A percentile compares a stretch with the other conserved stretches of the same genome.
These are phyloP conservation scores for Fusarium anthophilum DNA, from an alignment of 2,329 filamentous ascomycete species.

Conservation along the genomic window DNA sequence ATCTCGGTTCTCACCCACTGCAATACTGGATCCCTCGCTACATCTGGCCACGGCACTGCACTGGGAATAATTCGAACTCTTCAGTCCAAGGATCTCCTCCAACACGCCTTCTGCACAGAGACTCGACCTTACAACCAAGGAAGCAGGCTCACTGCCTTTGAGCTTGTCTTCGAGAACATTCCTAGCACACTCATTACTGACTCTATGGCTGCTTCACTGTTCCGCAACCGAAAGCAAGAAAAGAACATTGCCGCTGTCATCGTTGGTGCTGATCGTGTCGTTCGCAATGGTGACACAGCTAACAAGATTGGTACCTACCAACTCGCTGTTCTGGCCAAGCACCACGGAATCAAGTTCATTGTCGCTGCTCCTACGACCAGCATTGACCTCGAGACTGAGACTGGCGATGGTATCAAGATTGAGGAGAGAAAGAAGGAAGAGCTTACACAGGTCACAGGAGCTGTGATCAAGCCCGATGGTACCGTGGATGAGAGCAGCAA, in stretches of 20 bases:
- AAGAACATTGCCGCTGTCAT: constrained; percentile 85
- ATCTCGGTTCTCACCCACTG: constrained; percentile 95
- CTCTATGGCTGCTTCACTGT: constrained; percentile 92
- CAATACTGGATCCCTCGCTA: constrained; percentile 96
- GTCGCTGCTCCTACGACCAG: constrained; percentile 95
- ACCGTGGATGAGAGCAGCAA: constrained; percentile 69
- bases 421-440: constrained; percentile 86
- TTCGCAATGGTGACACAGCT: constrained; percentile 95
- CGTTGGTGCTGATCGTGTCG: constrained; percentile 94
- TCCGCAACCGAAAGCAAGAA: constrained; percentile 68
- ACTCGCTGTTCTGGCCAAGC: constrained; percentile 86
- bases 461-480: constrained; percentile 71
- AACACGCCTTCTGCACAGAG: constrained; percentile 94
- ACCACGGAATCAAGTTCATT: constrained; percentile 92
- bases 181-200: constrained; percentile 93
- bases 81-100: constrained; percentile 70
- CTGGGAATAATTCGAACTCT: constrained; percentile 92
- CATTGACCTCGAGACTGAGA: constrained; percentile 84
- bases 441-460: constrained; percentile 85
- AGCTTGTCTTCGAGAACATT: constrained; percentile 93
- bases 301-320: constrained; percentile 99
- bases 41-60: constrained; percentile 96
- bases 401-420: constrained; percentile 84
- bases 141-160: constrained; percentile 92
- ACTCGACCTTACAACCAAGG: constrained; percentile 98